phyloP scores from a whole-genome alignment of 1,284 basidiomycete species.

The Puccinia horiana region DNA sequence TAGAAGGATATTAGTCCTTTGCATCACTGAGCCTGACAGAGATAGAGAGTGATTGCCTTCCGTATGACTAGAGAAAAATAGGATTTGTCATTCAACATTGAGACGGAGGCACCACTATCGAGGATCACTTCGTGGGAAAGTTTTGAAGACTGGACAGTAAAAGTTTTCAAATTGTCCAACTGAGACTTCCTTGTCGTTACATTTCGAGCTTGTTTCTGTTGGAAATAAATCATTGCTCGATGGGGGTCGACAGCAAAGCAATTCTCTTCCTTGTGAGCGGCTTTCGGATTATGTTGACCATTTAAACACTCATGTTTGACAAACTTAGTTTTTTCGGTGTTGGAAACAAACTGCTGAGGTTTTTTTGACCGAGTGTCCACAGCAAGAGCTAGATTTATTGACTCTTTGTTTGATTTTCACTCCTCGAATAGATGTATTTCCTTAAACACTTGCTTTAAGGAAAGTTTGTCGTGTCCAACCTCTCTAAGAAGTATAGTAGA shows the following conservation, averaged over 20 bases:
- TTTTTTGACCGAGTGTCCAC: neutral
- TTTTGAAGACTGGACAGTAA: neutral
- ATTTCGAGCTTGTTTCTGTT: neutral
- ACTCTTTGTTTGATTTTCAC: neutral
- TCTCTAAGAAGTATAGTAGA: neutral
- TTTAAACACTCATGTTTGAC: neutral
- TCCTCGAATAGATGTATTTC: constrained; percentile 2
- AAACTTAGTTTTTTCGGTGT: neutral
- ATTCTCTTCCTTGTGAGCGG: neutral
- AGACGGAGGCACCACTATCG: neutral
- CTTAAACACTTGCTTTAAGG: neutral
- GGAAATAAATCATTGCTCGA: neutral
- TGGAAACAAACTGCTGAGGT: neutral
- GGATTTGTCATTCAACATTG: neutral
- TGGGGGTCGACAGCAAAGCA: neutral
- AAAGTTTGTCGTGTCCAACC: neutral
- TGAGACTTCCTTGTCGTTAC: neutral
- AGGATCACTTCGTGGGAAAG: neutral
- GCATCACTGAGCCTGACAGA: too few relatives aligned
- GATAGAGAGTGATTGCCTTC: neutral
- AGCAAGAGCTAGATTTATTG: neutral
- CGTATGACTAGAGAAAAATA: neutral
- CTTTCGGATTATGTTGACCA: neutral
- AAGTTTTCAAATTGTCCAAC: neutral
- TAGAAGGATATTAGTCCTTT: too few relatives aligned